Evolutionary conservation across 2,329 filamentous ascomycete species (phyloP).

Genomic region (Ophiostoma perfectum): DNA sequence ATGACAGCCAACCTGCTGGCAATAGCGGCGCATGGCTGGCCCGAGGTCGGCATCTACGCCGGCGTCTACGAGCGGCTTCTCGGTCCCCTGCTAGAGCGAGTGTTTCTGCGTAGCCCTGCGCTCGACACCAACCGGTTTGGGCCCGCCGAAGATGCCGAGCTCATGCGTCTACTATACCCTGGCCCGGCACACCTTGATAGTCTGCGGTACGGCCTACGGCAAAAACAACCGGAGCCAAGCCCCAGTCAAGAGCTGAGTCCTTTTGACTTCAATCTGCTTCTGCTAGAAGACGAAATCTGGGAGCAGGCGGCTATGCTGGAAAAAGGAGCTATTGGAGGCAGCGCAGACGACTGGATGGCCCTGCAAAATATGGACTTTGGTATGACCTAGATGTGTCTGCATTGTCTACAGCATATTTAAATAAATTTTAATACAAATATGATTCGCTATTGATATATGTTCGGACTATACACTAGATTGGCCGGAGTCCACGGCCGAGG

Average conservation of each 20-base stretch:
- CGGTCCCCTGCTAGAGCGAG: constrained; percentile 32
- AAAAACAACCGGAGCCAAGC: constrained; percentile 18
- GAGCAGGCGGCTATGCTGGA: constrained; percentile 12
- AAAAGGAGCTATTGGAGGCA: neutral
- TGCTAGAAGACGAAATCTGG: constrained; percentile 22
- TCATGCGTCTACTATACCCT: constrained; percentile 25
- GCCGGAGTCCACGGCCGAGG: constrained; percentile 26
- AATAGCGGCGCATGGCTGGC: constrained; percentile 32
- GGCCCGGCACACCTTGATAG: constrained; percentile 24
- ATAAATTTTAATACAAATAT: too few relatives aligned
- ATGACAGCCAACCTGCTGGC: constrained; percentile 33
- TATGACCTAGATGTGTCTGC: neutral
- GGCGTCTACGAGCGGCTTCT: constrained; percentile 28
- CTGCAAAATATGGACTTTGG: constrained; percentile 14
- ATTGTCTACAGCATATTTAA: neutral
- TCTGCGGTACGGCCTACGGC: constrained; percentile 20
- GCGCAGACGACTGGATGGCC: neutral
- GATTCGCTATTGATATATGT: neutral
- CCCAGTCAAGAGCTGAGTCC: constrained; percentile 16
- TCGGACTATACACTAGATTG: neutral
- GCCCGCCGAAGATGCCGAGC: constrained; percentile 24
- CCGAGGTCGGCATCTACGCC: constrained; percentile 32
- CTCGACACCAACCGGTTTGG: constrained; percentile 20
- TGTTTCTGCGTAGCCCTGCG: constrained; percentile 24
- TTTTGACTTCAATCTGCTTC: constrained; percentile 24